phyloP scores from a whole-genome alignment of 257 asterid species.

The Penstemon davidsonii region DNA sequence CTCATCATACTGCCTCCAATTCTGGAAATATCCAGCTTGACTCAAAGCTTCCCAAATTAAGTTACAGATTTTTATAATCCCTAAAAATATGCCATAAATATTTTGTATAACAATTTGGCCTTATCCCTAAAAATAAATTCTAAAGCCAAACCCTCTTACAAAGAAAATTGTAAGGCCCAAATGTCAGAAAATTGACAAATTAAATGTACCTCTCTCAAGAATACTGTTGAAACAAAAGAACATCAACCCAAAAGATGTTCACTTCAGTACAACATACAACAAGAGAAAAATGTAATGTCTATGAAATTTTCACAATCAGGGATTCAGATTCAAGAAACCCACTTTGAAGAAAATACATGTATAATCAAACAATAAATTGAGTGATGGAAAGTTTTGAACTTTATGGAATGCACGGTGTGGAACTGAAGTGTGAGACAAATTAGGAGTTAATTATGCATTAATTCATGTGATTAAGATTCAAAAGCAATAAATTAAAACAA shows the following conservation, averaged over 20 bases:
- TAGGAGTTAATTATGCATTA: constrained; percentile 29
- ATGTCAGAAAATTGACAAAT: constrained; percentile 20
- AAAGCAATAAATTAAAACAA: neutral
- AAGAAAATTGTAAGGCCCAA: constrained; percentile 16
- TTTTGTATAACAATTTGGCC: constrained; percentile 1
- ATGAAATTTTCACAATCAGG: constrained; percentile 36
- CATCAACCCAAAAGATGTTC: constrained; percentile 25
- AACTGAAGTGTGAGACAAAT: constrained; percentile 35
- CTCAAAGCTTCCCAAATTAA: constrained; percentile 25
- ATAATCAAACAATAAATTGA: constrained; percentile 19
- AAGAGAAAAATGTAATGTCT: constrained; percentile 12
- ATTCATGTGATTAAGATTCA: neutral
- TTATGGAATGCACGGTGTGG: constrained; percentile 42
- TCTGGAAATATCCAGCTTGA: constrained; percentile 34
- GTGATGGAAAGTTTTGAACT: constrained; percentile 27
- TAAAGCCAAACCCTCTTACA: constrained; percentile 33
- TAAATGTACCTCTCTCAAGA: constrained; percentile 5
- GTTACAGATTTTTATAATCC: neutral
- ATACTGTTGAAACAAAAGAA: constrained; percentile 4
- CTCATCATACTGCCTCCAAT: constrained; percentile 38
- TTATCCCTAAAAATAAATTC: constrained; percentile 26
- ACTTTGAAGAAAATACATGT: neutral
- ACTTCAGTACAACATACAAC: constrained; percentile 16
- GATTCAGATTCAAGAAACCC: constrained; percentile 45
- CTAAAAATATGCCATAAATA: too few relatives aligned